Conservation (phyloP, 2,329 filamentous ascomycete genomes). For the Ophiostoma sp. region DNA sequence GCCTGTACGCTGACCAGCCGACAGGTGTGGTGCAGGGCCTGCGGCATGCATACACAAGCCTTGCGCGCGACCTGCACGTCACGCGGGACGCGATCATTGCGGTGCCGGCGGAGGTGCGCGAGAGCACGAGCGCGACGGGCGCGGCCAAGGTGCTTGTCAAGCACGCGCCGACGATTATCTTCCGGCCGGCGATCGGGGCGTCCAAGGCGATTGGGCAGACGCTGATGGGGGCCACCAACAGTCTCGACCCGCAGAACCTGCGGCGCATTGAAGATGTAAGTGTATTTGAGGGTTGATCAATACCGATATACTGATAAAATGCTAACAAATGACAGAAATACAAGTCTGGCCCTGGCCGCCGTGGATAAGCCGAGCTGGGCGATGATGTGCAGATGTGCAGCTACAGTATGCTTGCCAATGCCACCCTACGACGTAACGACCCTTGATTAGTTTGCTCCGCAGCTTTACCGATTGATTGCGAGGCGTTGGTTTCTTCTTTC, state of each 20-base stretch:
- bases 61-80: slow-evolving; percentile 80
- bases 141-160: slow-evolving; percentile 72
- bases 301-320: slow-evolving; percentile 61
- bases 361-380: not conserved
- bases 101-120: slow-evolving; percentile 84
- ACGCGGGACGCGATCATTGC: slow-evolving; percentile 90
- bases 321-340: slow-evolving; percentile 27
- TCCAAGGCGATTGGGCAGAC: slow-evolving; percentile 85
- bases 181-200: slow-evolving; percentile 84
- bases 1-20: slow-evolving; percentile 90
- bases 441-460: not conserved
- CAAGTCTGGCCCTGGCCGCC: slow-evolving; percentile 29
- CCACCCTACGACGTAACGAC: slow-evolving; percentile 7
- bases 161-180: slow-evolving; percentile 86
- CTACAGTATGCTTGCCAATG: not conserved
- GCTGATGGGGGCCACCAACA: slow-evolving; percentile 85
- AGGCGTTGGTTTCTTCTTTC: not conserved
- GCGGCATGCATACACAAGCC: slow-evolving; percentile 71
- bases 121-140: slow-evolving; percentile 73
- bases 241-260: slow-evolving; percentile 75
- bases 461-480: not conserved
- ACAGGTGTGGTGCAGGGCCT: slow-evolving; percentile 82
- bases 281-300: slow-evolving; percentile 30
- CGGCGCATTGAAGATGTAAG: slow-evolving; percentile 84
- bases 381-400: not conserved